Evolutionary conservation across 495 filamentous ascomycete genomes (phyloP), one percentile per base, ranked within the genome.

Genomic region (Saxophila tyrrhenica): DNA sequence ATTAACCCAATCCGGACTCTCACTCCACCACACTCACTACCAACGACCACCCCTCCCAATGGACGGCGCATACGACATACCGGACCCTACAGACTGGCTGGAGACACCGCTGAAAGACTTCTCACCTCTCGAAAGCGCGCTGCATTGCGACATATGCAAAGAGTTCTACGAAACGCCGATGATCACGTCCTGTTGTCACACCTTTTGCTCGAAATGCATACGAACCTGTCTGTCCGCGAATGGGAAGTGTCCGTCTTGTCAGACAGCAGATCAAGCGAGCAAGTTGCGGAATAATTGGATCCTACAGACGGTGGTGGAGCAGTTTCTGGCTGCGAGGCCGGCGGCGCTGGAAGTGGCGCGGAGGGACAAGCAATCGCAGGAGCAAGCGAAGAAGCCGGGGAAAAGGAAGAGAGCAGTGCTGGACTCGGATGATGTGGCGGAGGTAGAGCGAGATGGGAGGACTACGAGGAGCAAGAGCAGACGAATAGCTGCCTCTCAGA

Each of bases 71-170:
- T 22, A 74, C 62, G 80, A 88, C 52, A 71, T 97, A 44, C 71
- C 87, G 35, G 90, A 98, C 70, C 84, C 91, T 5, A 91, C 91
- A 45, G 94, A 98, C 74, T 98, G 92, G 94, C 72, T 88, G 16
- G 62, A 72, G n/a, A 96, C 92, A 20, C 78, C 82, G 0, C 73
- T 97, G 9, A 75, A 82, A 1, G 70, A 76, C 32, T 76, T 98
- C 52, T 73, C 81, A 47, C 73, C 82, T 5, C 77, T 99, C 51
- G 92, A 99, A 62, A 80, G 87, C 39, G 80, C 87, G 16, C 76
- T 99, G 16, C 86, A 90, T 58, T 99, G 92, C 69, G 85, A 96
- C 62, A 84, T 99, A 54, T 99, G 92, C 77, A 97, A 96, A 69
- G 92, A 99, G 67, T 94, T 96, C 69, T 97, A 85, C 72, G 78